Evolutionary conservation across 2,329 filamentous ascomycete species (phyloP).

Genomic region (Sclerotinia subarctica): DNA sequence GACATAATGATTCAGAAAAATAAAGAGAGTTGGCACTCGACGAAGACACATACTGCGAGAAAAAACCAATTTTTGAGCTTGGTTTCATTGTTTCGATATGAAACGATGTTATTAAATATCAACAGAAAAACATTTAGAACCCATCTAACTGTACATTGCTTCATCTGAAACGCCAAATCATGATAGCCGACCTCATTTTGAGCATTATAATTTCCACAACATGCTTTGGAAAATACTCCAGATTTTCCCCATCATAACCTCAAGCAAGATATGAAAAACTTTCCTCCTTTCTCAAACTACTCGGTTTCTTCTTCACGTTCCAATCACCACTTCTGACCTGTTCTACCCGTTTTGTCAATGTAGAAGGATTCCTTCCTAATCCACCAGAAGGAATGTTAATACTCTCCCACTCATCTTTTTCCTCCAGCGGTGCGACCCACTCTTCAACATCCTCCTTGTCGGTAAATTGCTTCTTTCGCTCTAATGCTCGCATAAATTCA

Average conservation of each 20-base stretch:
- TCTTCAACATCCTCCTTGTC: constrained; percentile 28
- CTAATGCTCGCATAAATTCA: constrained; percentile 32
- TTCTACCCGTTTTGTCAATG: constrained; percentile 33
- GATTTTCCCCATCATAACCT: neutral
- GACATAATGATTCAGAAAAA: neutral
- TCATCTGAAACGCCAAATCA: neutral
- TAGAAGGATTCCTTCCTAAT: constrained; percentile 32
- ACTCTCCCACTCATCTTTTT: constrained; percentile 33
- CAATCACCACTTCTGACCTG: constrained; percentile 36
- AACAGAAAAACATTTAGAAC: neutral
- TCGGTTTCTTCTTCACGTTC: constrained; percentile 34
- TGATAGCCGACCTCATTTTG: neutral
- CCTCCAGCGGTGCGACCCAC: constrained; percentile 26
- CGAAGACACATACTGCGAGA: neutral
- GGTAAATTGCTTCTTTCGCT: constrained; percentile 20
- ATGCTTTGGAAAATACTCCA: neutral
- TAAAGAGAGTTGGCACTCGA: neutral
- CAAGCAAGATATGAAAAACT: constrained; percentile 19
- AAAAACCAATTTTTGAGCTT: neutral
- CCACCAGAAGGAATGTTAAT: constrained; percentile 27
- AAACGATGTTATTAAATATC: constrained; percentile 10
- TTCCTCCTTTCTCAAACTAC: constrained; percentile 36
- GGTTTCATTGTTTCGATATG: neutral
- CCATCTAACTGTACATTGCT: neutral
- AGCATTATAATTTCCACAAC: neutral